Conservation (phyloP, 2,329 filamentous ascomycete genomes). For the Diaporthe batatas region DNA sequence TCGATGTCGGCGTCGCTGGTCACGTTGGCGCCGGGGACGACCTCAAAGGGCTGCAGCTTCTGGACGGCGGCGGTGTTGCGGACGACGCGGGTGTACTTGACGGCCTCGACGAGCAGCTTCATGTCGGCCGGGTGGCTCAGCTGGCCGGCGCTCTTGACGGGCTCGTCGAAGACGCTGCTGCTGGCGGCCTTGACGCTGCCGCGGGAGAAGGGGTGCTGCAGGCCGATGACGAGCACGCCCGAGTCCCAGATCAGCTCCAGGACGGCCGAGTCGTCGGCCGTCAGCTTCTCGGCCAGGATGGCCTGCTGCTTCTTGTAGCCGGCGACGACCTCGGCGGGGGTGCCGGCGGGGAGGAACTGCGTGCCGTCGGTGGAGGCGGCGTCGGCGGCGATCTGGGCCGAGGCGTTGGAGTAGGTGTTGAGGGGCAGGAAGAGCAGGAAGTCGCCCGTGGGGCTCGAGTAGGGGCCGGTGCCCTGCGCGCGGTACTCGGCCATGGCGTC, state of each 20-base stretch:
- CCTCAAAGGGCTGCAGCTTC: slow-evolving; percentile 53
- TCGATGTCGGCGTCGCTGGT: slow-evolving; percentile 48
- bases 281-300: slow-evolving; percentile 44
- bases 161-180: slow-evolving; percentile 50
- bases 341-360: slow-evolving; percentile 42
- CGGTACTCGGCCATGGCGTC: slow-evolving; percentile 46
- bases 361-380: slow-evolving; percentile 47
- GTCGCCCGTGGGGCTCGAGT: slow-evolving; percentile 49
- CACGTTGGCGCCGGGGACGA: slow-evolving; percentile 52
- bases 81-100: slow-evolving; percentile 53
- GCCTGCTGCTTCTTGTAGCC: slow-evolving; percentile 49
- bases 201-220: slow-evolving; percentile 60
- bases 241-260: slow-evolving; percentile 44
- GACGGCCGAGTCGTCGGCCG: slow-evolving; percentile 46
- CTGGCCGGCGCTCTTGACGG: slow-evolving; percentile 59
- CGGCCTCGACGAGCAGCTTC: slow-evolving; percentile 57
- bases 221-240: slow-evolving; percentile 42
- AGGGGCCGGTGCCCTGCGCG: slow-evolving; percentile 48
- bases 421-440: slow-evolving; percentile 40
- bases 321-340: slow-evolving; percentile 44
- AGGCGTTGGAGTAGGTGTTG: slow-evolving; percentile 21
- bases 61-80: slow-evolving; percentile 50
- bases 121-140: slow-evolving; percentile 65
- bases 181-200: slow-evolving; percentile 66
- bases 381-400: slow-evolving; percentile 12